Conservation (phyloP, 495 filamentous ascomycete species). For the Chlorociboria aeruginascens region DNA sequence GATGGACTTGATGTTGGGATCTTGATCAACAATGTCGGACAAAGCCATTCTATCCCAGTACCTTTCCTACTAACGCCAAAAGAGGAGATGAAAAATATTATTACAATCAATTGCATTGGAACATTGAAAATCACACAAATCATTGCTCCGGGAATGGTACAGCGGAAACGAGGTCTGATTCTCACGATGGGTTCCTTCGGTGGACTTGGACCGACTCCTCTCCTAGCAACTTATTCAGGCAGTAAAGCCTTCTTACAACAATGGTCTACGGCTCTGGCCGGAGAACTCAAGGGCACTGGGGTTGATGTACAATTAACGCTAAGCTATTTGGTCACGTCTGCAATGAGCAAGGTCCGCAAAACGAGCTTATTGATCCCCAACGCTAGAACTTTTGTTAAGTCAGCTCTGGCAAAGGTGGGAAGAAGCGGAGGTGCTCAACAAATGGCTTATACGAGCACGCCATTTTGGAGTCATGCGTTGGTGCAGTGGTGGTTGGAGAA, state of each 20-base stretch:
- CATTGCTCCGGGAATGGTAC: constrained; percentile 71
- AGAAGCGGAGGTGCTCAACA: constrained; percentile 59
- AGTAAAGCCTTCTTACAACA: constrained; percentile 97
- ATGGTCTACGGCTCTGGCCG: constrained; percentile 79
- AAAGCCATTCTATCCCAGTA: constrained; percentile 83
- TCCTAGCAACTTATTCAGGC: constrained; percentile 93
- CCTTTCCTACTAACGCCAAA: constrained; percentile 69
- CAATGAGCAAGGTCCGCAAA: constrained; percentile 90
- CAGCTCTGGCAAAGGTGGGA: constrained; percentile 72
- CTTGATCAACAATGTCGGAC: constrained; percentile 94
- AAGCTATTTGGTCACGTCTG: constrained; percentile 82
- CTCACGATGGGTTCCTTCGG: constrained; percentile 96
- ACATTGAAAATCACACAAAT: constrained; percentile 81
- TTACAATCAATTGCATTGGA: constrained; percentile 85
- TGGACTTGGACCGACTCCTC: constrained; percentile 78
- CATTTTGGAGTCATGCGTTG: constrained; percentile 82
- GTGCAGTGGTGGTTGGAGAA: constrained; percentile 77
- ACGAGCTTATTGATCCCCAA: constrained; percentile 66
- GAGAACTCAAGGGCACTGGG: constrained; percentile 68
- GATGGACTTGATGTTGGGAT: constrained; percentile 70
- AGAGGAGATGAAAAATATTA: constrained; percentile 74
- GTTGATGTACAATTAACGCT: constrained; percentile 80
- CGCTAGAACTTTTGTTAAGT: constrained; percentile 68
- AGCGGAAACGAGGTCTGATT: constrained; percentile 75
- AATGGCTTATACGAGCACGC: constrained; percentile 72